Conservation (phyloP, 2,329 filamentous ascomycete genomes). For the Epichloe festucae region DNA sequence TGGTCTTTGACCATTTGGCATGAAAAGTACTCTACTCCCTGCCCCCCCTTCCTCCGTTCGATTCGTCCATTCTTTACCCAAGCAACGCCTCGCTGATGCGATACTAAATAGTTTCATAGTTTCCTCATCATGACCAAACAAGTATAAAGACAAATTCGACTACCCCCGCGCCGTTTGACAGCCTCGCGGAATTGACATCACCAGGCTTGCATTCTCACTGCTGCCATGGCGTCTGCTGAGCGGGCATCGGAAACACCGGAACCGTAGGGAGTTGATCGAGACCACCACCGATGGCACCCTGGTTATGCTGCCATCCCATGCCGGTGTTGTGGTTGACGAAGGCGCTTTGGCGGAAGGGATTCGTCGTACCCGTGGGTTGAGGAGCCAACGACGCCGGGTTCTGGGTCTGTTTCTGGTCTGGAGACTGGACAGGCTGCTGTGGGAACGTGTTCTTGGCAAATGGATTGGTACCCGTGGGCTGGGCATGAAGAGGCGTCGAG, state of each 20-base stretch:
- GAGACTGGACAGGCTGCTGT: constrained; percentile 18
- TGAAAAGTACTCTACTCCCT: background rate
- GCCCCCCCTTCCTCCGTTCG: background rate
- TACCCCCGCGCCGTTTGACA: background rate
- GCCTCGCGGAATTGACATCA: background rate
- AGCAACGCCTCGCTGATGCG: constrained; percentile 9
- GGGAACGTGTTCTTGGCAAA: constrained; percentile 35
- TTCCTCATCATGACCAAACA: constrained; percentile 5
- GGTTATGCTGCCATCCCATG: constrained; percentile 72
- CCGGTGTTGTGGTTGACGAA: constrained; percentile 86
- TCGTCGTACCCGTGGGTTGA: constrained; percentile 78
- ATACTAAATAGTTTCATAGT: background rate
- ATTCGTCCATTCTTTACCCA: background rate
- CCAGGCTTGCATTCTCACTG: constrained; percentile 13
- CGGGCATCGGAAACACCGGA: constrained; percentile 75
- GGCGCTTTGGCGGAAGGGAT: constrained; percentile 83
- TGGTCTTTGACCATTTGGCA: background rate
- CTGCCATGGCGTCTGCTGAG: constrained; percentile 49
- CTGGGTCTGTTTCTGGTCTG: constrained; percentile 29
- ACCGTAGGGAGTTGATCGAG: constrained; percentile 68
- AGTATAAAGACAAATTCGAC: background rate
- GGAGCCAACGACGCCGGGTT: constrained; percentile 42
- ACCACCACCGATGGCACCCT: constrained; percentile 68
- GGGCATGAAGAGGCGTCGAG: constrained; percentile 30
- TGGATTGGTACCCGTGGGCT: constrained; percentile 45